A percentile compares a stretch with the other conserved stretches of the same genome.
Evolutionary conservation across 768 basidiomycete genomes (phyloP).

Genomic region (Nidularia pulvinata): DNA sequence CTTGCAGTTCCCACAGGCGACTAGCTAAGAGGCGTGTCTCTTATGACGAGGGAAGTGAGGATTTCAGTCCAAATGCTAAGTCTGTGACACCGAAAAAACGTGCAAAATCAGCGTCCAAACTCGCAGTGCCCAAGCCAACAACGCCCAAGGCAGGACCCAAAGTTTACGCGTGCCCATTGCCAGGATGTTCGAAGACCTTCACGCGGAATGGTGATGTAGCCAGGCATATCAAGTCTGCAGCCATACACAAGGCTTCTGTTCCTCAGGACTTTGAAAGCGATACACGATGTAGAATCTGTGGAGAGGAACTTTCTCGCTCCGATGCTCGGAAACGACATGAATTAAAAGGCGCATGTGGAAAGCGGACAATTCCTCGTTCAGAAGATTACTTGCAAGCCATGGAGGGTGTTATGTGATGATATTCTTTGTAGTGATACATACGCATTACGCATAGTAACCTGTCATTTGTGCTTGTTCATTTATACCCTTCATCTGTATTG

Average conservation of each 20-base stretch:
- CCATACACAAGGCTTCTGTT: constrained; percentile 5
- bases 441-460: too few species aligned
- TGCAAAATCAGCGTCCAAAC: too few species aligned
- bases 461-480: too few species aligned
- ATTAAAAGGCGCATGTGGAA: constrained; percentile 17
- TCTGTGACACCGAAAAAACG: too few species aligned
- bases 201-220: constrained; percentile 10
- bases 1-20: too few species aligned
- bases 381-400: neutral
- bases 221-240: constrained; percentile 8
- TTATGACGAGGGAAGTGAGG: too few species aligned
- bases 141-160: neutral
- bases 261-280: neutral
- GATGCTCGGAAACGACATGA: constrained; percentile 24
- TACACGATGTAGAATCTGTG: neutral
- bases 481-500: too few species aligned
- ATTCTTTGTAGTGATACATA: too few species aligned
- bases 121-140: too few species aligned
- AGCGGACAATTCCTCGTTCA: constrained; percentile 10
- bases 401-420: too few species aligned
- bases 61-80: too few species aligned
- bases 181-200: constrained; percentile 9
- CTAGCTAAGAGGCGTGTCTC: too few species aligned
- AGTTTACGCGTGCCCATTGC: neutral
- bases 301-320: constrained; percentile 15